A percentile compares a stretch with the other conserved stretches of the same genome.
phyloP scores from a whole-genome alignment of 805 yeast species.

The Ogataea trehalophila region DNA sequence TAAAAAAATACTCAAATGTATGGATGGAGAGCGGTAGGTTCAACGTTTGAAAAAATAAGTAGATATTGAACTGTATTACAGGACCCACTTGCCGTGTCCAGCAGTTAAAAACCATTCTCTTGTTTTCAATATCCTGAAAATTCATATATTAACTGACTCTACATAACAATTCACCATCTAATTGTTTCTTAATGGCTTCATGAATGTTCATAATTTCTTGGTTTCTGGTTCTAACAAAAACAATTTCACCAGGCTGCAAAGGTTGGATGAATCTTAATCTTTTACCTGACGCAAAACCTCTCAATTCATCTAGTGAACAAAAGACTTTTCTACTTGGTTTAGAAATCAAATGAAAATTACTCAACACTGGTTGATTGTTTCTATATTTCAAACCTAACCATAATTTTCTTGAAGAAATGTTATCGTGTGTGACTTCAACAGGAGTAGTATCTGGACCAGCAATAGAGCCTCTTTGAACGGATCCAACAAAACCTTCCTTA shows the following conservation, averaged over 20 bases:
- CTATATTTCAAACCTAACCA: constrained; percentile 93
- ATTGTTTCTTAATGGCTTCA: constrained; percentile 74
- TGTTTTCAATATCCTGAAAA: too few relatives aligned
- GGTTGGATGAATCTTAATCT: constrained; percentile 74
- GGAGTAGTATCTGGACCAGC: constrained; percentile 78
- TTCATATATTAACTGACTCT: constrained; percentile 39
- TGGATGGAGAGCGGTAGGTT: too few relatives aligned
- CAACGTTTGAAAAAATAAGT: too few relatives aligned
- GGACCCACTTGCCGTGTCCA: too few relatives aligned
- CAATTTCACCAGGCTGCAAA: constrained; percentile 82
- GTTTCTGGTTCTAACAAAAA: constrained; percentile 53
- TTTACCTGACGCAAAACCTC: constrained; percentile 69
- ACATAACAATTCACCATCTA: constrained; percentile 77
- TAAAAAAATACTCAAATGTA: too few relatives aligned
- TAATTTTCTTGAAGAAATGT: constrained; percentile 76
- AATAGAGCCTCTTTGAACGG: constrained; percentile 79
- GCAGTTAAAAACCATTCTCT: too few relatives aligned
- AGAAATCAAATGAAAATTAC: constrained; percentile 66
- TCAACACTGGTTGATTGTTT: constrained; percentile 70
- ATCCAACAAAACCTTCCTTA: constrained; percentile 83
- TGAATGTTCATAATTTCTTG: constrained; percentile 64
- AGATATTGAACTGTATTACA: too few relatives aligned
- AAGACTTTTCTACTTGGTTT: constrained; percentile 79
- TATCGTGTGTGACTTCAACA: constrained; percentile 78
- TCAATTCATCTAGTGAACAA: constrained; percentile 59